These are phyloP conservation scores for Filobasidium uniguttulatum DNA, from an alignment of 1,284 basidiomycete genomes.

Conservation along the genomic window DNA sequence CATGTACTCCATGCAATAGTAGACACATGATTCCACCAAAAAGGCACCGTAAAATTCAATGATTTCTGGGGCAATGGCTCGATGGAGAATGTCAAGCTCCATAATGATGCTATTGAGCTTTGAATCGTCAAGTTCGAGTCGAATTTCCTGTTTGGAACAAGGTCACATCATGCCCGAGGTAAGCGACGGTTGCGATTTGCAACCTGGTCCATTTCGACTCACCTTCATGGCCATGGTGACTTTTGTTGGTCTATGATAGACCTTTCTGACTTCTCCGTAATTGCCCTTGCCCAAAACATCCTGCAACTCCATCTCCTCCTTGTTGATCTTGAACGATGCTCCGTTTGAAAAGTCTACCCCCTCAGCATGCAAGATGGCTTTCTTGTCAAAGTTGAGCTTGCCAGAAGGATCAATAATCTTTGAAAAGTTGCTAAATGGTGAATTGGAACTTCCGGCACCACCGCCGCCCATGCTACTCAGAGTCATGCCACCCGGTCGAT, in stretches of 20 bases:
- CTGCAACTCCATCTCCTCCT: constrained; percentile 82
- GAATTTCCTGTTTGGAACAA: constrained; percentile 65
- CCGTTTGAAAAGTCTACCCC: constrained; percentile 95
- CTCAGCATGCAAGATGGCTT: constrained; percentile 78
- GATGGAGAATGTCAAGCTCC: constrained; percentile 94
- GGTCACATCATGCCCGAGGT: not conserved
- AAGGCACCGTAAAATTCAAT: constrained; percentile 99
- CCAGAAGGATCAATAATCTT: constrained; percentile 95
- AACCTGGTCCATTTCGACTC: constrained; percentile 16
- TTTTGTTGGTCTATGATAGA: constrained; percentile 83
- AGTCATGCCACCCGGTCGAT: constrained; percentile 28
- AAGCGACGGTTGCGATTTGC: not conserved
- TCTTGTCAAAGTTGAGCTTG: constrained; percentile 79
- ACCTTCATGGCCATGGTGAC: constrained; percentile 99
- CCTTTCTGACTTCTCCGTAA: constrained; percentile 94
- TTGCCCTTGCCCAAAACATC: constrained; percentile 85
- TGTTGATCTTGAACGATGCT: constrained; percentile 85
- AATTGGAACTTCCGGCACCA: not conserved
- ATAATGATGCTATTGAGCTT: constrained; percentile 95
- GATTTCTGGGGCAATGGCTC: constrained; percentile 77
- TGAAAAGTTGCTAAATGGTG: constrained; percentile 69
- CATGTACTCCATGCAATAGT: constrained; percentile 99
- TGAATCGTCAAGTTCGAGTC: constrained; percentile 86
- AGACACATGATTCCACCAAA: constrained; percentile 96
- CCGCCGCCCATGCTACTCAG: constrained; percentile 28